Evolutionary conservation across 106 monocot species (phyloP).

Genomic region (Chionographis japonica): DNA sequence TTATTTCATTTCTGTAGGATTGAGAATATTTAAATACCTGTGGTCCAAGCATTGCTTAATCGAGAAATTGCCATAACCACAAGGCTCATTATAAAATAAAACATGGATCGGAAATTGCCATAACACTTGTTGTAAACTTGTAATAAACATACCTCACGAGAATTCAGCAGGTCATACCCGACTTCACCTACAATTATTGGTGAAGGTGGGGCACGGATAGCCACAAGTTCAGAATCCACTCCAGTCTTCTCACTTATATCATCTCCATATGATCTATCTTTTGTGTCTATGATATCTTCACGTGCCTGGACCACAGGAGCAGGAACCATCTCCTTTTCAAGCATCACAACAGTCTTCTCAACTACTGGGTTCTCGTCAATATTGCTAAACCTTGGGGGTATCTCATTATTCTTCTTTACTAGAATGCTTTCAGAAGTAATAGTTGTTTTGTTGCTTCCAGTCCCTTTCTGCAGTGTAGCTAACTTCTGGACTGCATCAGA

Average conservation of each 20-base stretch:
- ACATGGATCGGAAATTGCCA: no score
- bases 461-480: slow-evolving; percentile 16
- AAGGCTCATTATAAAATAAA: no score
- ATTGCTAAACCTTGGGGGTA: slow-evolving; percentile 17
- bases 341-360: slow-evolving; percentile 84
- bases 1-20: no score
- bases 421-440: slow-evolving; percentile 15
- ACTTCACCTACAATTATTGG: slow-evolving; percentile 25
- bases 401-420: slow-evolving; percentile 8
- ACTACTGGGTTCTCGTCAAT: slow-evolving; percentile 64
- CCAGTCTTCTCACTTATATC: slow-evolving; percentile 23
- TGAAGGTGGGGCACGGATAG: slow-evolving; percentile 52
- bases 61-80: no score
- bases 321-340: slow-evolving; percentile 48
- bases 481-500: slow-evolving; percentile 10
- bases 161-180: slow-evolving; percentile 13
- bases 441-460: slow-evolving; percentile 26
- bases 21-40: no score
- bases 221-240: slow-evolving; percentile 30
- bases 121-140: not conserved
- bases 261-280: slow-evolving; percentile 14
- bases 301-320: slow-evolving; percentile 7
- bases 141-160: slow-evolving; percentile 46
- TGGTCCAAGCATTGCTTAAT: no score
- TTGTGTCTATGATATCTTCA: slow-evolving; percentile 6